Conservation (phyloP, 768 basidiomycete species). For the Mycena albidolilacea region DNA sequence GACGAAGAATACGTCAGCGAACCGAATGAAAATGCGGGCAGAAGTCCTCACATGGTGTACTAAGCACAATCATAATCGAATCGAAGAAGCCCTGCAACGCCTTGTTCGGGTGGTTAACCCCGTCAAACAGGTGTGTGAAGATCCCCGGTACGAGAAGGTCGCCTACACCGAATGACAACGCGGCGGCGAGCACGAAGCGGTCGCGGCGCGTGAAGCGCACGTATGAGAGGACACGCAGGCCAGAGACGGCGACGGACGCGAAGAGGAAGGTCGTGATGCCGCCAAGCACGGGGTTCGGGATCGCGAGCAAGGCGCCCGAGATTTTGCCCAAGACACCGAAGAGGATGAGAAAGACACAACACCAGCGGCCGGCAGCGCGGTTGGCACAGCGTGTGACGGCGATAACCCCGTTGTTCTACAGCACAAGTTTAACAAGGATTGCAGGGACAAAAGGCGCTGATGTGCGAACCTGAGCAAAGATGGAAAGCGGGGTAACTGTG, state of each 20-base stretch:
- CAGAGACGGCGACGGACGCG: constrained; percentile 71
- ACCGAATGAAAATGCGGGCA: neutral
- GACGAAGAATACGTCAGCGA: neutral
- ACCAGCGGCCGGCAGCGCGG: constrained; percentile 83
- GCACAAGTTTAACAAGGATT: constrained; percentile 54
- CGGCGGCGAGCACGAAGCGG: constrained; percentile 79
- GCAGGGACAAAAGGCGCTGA: neutral
- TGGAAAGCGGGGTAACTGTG: constrained; percentile 85
- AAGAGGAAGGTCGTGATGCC: constrained; percentile 93
- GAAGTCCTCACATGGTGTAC: constrained; percentile 36
- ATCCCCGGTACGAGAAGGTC: constrained; percentile 77
- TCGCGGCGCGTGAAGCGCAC: constrained; percentile 74
- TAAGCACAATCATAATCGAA: constrained; percentile 85
- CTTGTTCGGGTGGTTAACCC: constrained; percentile 58
- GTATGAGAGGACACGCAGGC: constrained; percentile 71
- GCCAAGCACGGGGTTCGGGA: constrained; percentile 86
- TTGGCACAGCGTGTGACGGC: constrained; percentile 90
- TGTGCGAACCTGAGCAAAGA: constrained; percentile 53
- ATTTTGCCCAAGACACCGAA: constrained; percentile 85
- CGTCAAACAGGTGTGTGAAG: constrained; percentile 80
- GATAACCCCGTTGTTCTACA: constrained; percentile 86
- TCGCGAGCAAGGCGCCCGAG: constrained; percentile 87
- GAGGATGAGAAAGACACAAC: constrained; percentile 83
- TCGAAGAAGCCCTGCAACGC: constrained; percentile 75
- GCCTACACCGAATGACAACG: constrained; percentile 78